A percentile compares a stretch with the other conserved stretches of the same genome.
These are phyloP conservation scores for Arthrobotrys iridis DNA, from an alignment of 2,329 filamentous ascomycete species.

Conservation along the genomic window DNA sequence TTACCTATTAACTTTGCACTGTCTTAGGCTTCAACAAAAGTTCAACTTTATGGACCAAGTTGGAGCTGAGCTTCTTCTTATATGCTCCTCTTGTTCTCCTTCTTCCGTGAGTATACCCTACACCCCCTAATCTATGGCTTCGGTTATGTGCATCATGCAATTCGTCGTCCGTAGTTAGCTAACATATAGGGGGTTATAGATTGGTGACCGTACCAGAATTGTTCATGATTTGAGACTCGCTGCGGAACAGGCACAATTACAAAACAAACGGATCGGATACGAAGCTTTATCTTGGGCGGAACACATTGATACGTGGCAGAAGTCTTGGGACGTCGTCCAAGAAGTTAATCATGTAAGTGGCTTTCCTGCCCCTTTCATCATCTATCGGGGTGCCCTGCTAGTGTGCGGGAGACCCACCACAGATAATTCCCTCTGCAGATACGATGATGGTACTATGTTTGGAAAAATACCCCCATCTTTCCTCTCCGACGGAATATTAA, in stretches of 20 bases:
- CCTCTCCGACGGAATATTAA: slow-evolving; percentile 45
- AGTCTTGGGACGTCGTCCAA: slow-evolving; percentile 54
- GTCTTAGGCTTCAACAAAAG: slow-evolving; percentile 53
- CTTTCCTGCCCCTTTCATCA: slow-evolving; percentile 34
- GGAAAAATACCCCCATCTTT: slow-evolving; percentile 7
- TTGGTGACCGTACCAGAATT: slow-evolving; percentile 54
- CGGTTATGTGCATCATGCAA: neutral
- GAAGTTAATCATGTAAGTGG: slow-evolving; percentile 55
- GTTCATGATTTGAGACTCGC: slow-evolving; percentile 55
- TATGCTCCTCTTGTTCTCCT: slow-evolving; percentile 56
- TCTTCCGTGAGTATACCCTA: slow-evolving; percentile 51
- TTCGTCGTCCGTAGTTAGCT: slow-evolving; percentile 36
- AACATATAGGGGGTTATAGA: slow-evolving; percentile 38
- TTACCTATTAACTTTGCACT: slow-evolving; percentile 40
- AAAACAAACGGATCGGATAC: slow-evolving; percentile 56
- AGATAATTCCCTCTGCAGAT: slow-evolving; percentile 54
- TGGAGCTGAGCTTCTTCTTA: slow-evolving; percentile 53
- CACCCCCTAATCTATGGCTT: neutral
- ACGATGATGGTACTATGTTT: slow-evolving; percentile 25
- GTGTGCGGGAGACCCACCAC: slow-evolving; percentile 38
- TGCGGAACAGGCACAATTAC: slow-evolving; percentile 53
- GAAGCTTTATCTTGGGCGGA: slow-evolving; percentile 56
- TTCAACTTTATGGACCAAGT: slow-evolving; percentile 56
- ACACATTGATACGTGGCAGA: slow-evolving; percentile 55
- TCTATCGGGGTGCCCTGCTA: slow-evolving; percentile 48